Evolutionary conservation across 306 rosid species (phyloP).

Genomic region (Aeschynomene evenia): DNA sequence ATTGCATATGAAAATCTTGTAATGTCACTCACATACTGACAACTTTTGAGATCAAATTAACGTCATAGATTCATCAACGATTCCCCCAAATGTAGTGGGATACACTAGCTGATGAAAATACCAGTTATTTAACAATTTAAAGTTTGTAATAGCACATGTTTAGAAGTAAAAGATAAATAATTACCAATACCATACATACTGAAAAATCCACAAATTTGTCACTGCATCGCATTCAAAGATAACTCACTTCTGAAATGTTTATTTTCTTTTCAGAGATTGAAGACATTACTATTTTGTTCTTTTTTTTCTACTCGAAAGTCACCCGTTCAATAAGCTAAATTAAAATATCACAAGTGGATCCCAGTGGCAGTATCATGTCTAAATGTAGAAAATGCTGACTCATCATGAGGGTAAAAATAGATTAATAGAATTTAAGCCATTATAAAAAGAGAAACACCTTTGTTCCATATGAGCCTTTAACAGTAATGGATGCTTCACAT

Average conservation of each 20-base stretch:
- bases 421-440: slow-evolving; percentile 13
- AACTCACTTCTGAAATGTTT: neutral
- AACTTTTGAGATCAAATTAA: neutral
- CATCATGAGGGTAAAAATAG: slow-evolving; percentile 17
- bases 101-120: neutral
- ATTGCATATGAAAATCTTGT: neutral
- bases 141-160: neutral
- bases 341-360: slow-evolving; percentile 1
- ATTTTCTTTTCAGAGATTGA: neutral
- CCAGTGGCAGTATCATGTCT: neutral
- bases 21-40: neutral
- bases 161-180: neutral
- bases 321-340: neutral
- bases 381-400: slow-evolving; percentile 3
- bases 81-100: neutral
- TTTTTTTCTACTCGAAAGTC: neutral
- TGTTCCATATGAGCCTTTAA: slow-evolving; percentile 91
- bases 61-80: neutral
- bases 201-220: neutral
- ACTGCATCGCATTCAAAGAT: neutral
- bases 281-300: neutral
- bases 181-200: neutral
- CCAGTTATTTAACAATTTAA: neutral
- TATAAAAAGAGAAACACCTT: slow-evolving; percentile 51
- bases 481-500: slow-evolving; percentile 58